phyloP scores from a whole-genome alignment of 768 basidiomycete species.

The Macrolepiota fuliginosa region DNA sequence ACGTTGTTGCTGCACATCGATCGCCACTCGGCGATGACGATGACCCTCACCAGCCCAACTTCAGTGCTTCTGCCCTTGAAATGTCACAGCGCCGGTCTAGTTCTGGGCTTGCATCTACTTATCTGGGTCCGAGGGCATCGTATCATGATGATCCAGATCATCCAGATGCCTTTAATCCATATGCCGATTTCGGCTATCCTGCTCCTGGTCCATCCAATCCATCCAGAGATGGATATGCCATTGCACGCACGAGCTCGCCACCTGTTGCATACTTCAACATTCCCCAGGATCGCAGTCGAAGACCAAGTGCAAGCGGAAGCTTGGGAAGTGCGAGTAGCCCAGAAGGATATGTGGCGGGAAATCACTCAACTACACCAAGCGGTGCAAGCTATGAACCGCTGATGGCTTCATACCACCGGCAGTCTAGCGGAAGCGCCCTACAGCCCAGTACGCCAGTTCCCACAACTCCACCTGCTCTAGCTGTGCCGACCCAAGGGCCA shows the following conservation, averaged over 20 bases:
- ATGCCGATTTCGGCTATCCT: constrained; percentile 44
- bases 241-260: constrained; percentile 27
- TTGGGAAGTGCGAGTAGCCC: constrained; percentile 9
- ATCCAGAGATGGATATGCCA: constrained; percentile 31
- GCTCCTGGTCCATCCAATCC: constrained; percentile 37
- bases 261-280: constrained; percentile 40
- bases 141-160: constrained; percentile 17
- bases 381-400: constrained; percentile 25
- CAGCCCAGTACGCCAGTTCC: constrained; percentile 14
- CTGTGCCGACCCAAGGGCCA: constrained; percentile 28
- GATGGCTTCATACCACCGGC: constrained; percentile 21
- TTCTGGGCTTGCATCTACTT: constrained; percentile 27
- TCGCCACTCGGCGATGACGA: constrained; percentile 69
- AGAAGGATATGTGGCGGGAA: constrained; percentile 3
- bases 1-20: constrained; percentile 68
- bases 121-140: background rate
- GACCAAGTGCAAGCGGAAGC: constrained; percentile 15
- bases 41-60: constrained; percentile 23
- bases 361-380: constrained; percentile 13
- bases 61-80: constrained; percentile 5
- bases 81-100: constrained; percentile 43
- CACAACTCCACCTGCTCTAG: constrained; percentile 19
- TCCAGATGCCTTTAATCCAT: constrained; percentile 44
- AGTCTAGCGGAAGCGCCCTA: constrained; percentile 14
- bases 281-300: constrained; percentile 15